Evolutionary conservation across 176 grass and related monocot genomes (phyloP), one percentile per base, ranked within the genome.

Genomic region (Tillandsia leiboldiana): DNA sequence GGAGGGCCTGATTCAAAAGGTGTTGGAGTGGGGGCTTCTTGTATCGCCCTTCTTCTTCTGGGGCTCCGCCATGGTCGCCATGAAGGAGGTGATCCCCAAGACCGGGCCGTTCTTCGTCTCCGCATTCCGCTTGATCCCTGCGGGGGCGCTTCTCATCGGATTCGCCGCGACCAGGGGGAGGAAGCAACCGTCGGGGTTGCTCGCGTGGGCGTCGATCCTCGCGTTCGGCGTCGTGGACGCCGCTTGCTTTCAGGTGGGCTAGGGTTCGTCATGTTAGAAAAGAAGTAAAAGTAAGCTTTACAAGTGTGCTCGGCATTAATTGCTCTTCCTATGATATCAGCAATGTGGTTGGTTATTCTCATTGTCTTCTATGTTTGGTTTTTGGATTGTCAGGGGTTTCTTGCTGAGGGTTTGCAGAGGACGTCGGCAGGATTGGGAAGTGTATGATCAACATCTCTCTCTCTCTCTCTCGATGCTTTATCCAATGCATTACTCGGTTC

Each of bases 11-110:
- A 12, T 75, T 11, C 67, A 48, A 9, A 76, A 72, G 83, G 77
- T 52, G 28, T 78, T 83, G 77, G 79, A 90, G 65, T 99, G 87
- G 94, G 87, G 68, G 18, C 69, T 78, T 27, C 71, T 99, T 47
- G 67, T 93, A 65, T 99, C 89, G n/a, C 87, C 94, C 56, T 99
- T 99, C 89, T 99, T 99, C 84, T 99, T 99, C 82, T 99, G 94
- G 94, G 94, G 94, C 74, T 92, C 94, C 77, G 86, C 89, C 53
- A 97, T 97, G 89, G 94, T 97, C 70, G 82, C 94, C 70, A 97
- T 97, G 94, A 97, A 99, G 87, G 94, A 77, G 84, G 94, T 99
- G 52, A 99, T 99, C 12, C 89, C 94, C 22, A 87, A 89, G 51
- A 90, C 89, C 0, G 94, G 94, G 0, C 94, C 89, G 69, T 99